Base-by-base conservation (phyloP, 768 basidiomycete genomes). In the Melanogaster broomeanus region DNA sequence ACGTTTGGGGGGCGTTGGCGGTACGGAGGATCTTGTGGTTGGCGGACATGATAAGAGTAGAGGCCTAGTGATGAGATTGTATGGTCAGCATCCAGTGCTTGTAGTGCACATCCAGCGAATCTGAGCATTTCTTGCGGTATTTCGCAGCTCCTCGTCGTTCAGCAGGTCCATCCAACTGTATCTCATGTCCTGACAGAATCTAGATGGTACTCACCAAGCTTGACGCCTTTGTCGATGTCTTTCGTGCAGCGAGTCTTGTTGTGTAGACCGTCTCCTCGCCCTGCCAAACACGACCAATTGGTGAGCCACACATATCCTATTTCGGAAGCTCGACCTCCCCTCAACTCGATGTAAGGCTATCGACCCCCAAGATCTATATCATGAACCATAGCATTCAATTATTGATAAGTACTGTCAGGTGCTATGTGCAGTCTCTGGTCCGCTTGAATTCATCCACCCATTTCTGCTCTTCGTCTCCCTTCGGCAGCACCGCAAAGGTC, bases 391-490 rank as follows among this genome's bases (percentile, higher is more conserved):
- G 13, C 5, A 45, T 18, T 12, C 25, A 27, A 27, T 27, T 4
- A 44, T 16, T 18, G 35, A 13, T 21, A 11, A 11, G 33, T 49
- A 33, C 30, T 21, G 13, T 9, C n/a, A 35, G 24, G 27, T 58
- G 33, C 40, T 49, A 68, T 8, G 42, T 49, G 35, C 46, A n/a
- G 33, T 74, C 75, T 63, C 80, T 67, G 10, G 54, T 68, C 59
- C 72, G 75, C 74, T 98, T 98, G 78, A 83, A 95, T 47, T 90
- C 87, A 21, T 88, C 85, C 30, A 97, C 81, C 94, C 94, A 98
- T 56, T 80, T 82, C 65, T 79, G 77, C 69, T 98, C 93, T 45
- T 77, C 80, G 6, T 76, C 77, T 2, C 90, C 90, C 65, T 82
- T 90, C 1, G 87, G 89, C 49, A 95, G 63, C 12, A 91, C 85